Conservation (phyloP, 176 grass and related monocot species). For the Hyparrhenia diplandra region DNA sequence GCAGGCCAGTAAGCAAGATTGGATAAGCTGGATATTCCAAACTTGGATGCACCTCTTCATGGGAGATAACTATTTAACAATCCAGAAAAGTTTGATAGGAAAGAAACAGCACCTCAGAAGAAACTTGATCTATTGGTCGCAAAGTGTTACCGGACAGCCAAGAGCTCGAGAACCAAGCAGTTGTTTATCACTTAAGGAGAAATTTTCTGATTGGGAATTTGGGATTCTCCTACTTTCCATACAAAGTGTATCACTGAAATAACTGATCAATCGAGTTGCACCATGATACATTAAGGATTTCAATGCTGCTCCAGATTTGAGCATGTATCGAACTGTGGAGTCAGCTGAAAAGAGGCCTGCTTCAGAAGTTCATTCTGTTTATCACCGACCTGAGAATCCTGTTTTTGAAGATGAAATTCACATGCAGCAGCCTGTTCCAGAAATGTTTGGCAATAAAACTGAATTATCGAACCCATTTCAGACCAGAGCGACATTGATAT, state of each 20-base stretch:
- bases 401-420: slow-evolving; percentile 31
- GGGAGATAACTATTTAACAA: no score
- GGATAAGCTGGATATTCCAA: no score
- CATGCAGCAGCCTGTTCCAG: slow-evolving; percentile 27
- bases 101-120: no score
- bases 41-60: no score
- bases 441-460: slow-evolving; percentile 16
- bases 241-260: slow-evolving; percentile 12
- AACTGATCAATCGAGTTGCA: slow-evolving; percentile 20
- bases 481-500: slow-evolving; percentile 17
- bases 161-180: no score
- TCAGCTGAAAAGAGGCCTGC: slow-evolving; percentile 31
- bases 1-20: no score
- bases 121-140: no score
- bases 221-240: no score
- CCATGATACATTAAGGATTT: slow-evolving; percentile 2
- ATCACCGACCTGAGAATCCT: slow-evolving; percentile 9
- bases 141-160: no score
- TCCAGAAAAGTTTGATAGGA: no score
- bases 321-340: slow-evolving; percentile 16
- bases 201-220: no score
- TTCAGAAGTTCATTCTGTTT: slow-evolving; percentile 32
- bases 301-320: slow-evolving; percentile 16
- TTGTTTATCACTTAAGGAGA: no score
- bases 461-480: slow-evolving; percentile 21